Evolutionary conservation across 345 rosid genomes (phyloP), one percentile per base, ranked within the genome.

Genomic region (Eucalyptus regnans): DNA sequence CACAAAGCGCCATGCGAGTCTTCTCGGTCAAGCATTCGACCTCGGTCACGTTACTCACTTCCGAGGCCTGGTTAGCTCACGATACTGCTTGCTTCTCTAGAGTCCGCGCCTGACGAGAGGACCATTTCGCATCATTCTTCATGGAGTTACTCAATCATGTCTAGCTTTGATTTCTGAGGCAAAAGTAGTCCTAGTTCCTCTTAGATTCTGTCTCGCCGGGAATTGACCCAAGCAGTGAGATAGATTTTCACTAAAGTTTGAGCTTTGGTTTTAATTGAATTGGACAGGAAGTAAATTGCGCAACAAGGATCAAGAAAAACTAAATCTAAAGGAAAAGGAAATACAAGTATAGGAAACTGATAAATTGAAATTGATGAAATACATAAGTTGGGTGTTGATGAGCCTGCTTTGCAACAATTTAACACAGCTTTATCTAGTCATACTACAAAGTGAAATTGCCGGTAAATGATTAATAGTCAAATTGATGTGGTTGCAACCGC

Each of bases 351-450:
- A 27, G 31, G 31, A 60, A 60, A 60, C 31, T 27, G 66, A 60
- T 5, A 0, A 60, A 60, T 11, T 60, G 66, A 60, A 5, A 60
- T 0, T 27, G 15, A 60, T 29, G 12, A 60, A 1, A 60, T 27
- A 60, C 66, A 27, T 60, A 27, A 27, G 66, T 12, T 27, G 31
- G n/a, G 66, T 60, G 31, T 0, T 60, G 66, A 60, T 60, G 31
- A 60, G n/a, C 66, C 66, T 25, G 13, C 7, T 1, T 2, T 54
- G 25, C n/a, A 1, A 27, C 68, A 60, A 60, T 60, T 60, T 29
- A 60, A 27, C 31, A 60, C 0, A 0, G 31, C 68, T 12, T 60
- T 60, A 1, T 27, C 27, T 12, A 27, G 16, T 29, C 31, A 12
- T 27, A 12, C 31, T 60, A 60, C 31, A 60, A 60, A 60, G 31